These are phyloP conservation scores for Lanmaoa pseudosensibilis DNA, from an alignment of 768 basidiomycete species.

Conservation along the genomic window DNA sequence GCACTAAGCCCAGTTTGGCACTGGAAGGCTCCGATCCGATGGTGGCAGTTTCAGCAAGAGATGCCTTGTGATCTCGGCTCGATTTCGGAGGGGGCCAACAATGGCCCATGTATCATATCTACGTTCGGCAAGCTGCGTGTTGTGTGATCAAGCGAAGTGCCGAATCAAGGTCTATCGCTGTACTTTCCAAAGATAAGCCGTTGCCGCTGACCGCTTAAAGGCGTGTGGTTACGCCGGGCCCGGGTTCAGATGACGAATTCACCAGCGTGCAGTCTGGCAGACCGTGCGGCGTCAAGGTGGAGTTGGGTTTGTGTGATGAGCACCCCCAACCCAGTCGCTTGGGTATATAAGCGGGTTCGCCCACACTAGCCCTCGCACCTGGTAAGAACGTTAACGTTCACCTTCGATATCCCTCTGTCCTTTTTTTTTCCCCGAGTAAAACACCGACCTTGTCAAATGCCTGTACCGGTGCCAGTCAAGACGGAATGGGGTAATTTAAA, in stretches of 20 bases:
- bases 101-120: too few relatives aligned
- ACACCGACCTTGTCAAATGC: constrained; percentile 11
- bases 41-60: too few relatives aligned
- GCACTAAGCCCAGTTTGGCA: too few relatives aligned
- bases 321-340: not conserved
- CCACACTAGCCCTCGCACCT: not conserved
- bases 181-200: not conserved
- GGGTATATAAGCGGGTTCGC: not conserved
- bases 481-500: constrained; percentile 21
- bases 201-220: too few relatives aligned
- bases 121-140: too few relatives aligned
- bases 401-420: too few relatives aligned
- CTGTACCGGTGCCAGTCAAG: constrained; percentile 18
- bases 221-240: not conserved
- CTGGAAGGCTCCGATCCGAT: too few relatives aligned
- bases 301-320: not conserved
- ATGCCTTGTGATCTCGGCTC: too few relatives aligned
- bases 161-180: too few relatives aligned
- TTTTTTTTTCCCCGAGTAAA: too few relatives aligned
- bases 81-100: too few relatives aligned
- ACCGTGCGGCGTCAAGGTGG: constrained; percentile 24
- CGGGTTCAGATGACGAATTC: not conserved
- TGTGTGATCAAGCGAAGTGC: not conserved
- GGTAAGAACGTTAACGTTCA: not conserved
- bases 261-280: not conserved